Conservation (phyloP, 1,284 basidiomycete genomes). For the Moesziomyces parantarcticus region DNA sequence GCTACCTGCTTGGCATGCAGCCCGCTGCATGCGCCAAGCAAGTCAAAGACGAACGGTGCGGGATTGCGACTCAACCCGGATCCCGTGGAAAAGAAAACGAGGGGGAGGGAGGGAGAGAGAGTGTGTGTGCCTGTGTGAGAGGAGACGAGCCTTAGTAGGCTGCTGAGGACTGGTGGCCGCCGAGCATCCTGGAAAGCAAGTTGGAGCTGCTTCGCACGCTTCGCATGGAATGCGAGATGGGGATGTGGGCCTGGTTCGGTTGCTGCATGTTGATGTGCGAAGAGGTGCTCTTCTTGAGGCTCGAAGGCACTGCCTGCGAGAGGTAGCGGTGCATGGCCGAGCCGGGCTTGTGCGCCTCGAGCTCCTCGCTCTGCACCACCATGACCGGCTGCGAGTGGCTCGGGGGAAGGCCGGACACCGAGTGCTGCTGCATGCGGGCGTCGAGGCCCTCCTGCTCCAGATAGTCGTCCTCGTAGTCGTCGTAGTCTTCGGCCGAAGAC, state of each 20-base stretch:
- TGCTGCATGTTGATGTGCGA: conserved; percentile 52
- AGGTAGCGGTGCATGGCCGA: conserved; percentile 60
- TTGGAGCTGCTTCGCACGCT: conserved; percentile 58
- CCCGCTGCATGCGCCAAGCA: conserved; percentile 14
- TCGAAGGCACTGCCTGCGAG: conserved; percentile 53
- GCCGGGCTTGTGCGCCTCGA: conserved; percentile 41
- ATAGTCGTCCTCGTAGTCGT: conserved; percentile 62
- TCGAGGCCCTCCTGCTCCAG: conserved; percentile 53
- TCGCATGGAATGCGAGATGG: conserved; percentile 47
- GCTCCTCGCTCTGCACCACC: conserved; percentile 34
- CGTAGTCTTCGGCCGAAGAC: conserved; percentile 63
- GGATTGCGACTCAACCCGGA: conserved; percentile 34
- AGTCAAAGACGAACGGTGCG: conserved; percentile 7
- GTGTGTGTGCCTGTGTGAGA: too few relatives aligned
- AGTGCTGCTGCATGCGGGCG: conserved; percentile 48
- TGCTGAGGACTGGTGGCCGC: conserved; percentile 43
- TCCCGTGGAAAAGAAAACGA: conserved; percentile 32
- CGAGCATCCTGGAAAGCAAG: conserved; percentile 57
- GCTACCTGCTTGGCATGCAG: neutral
- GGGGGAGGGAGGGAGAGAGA: conserved; percentile 11
- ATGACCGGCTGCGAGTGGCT: conserved; percentile 40
- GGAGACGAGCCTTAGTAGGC: conserved; percentile 25
- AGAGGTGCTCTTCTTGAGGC: conserved; percentile 55
- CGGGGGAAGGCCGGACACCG: conserved; percentile 27
- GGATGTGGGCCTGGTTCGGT: conserved; percentile 45